Conservation (phyloP, 805 yeast species). For the Yamadazyma akitaensis region DNA sequence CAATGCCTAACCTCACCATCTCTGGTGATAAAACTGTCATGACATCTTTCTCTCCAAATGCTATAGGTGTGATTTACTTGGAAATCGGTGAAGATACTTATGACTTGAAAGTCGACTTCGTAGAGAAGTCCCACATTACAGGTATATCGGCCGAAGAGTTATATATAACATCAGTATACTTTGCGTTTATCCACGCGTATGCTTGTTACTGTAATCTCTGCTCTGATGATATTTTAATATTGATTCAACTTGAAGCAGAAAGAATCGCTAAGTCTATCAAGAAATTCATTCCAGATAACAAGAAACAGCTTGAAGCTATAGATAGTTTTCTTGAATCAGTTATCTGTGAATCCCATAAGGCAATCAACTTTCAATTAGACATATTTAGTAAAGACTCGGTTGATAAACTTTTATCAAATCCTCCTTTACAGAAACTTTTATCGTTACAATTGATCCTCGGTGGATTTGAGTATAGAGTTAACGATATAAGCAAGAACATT, state of each 20-base stretch:
- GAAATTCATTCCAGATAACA: slow-evolving; percentile 14
- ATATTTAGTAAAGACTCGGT: slow-evolving; percentile 64
- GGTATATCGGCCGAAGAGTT: slow-evolving; percentile 28
- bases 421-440: slow-evolving; percentile 71
- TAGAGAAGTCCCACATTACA: slow-evolving; percentile 15
- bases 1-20: slow-evolving; percentile 32
- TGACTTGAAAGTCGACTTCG: slow-evolving; percentile 19
- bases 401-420: slow-evolving; percentile 70
- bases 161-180: slow-evolving; percentile 49
- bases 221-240: slow-evolving; percentile 65
- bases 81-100: slow-evolving; percentile 12
- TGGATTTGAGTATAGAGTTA: slow-evolving; percentile 18
- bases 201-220: slow-evolving; percentile 66
- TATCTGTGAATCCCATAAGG: slow-evolving; percentile 67
- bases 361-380: slow-evolving; percentile 69
- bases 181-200: slow-evolving; percentile 65
- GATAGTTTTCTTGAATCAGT: slow-evolving; percentile 38
- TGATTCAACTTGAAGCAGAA: slow-evolving; percentile 48
- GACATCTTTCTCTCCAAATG: slow-evolving; percentile 49
- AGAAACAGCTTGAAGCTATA: slow-evolving; percentile 10
- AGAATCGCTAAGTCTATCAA: slow-evolving; percentile 16
- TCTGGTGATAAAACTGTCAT: slow-evolving; percentile 23
- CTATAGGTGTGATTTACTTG: slow-evolving; percentile 38
- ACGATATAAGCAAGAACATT: slow-evolving; percentile 42
- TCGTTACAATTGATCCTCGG: slow-evolving; percentile 70